These are phyloP conservation scores for Claviceps spartinae DNA, from an alignment of 2,329 filamentous ascomycete species.

Conservation along the genomic window DNA sequence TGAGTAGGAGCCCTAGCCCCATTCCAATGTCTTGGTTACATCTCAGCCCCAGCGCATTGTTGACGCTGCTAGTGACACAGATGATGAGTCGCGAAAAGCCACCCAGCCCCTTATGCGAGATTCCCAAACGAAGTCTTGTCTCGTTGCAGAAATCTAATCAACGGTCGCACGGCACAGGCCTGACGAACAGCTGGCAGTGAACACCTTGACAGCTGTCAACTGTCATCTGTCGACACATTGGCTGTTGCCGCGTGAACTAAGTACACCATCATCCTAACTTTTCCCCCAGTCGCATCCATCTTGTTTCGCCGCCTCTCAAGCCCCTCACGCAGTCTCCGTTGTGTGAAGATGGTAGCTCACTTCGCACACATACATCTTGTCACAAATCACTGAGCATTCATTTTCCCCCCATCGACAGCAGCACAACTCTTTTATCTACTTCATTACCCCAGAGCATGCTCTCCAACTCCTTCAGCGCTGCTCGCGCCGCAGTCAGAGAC, in stretches of 20 bases:
- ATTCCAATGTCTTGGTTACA: background rate
- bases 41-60: background rate
- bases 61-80: background rate
- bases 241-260: background rate
- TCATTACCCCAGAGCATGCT: background rate
- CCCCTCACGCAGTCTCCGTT: too few species aligned
- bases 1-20: background rate
- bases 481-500: conserved; percentile 2
- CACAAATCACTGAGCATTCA: too few species aligned
- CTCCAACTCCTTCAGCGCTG: conserved; percentile 2
- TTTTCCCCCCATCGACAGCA: too few species aligned
- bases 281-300: too few species aligned
- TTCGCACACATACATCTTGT: too few species aligned
- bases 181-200: background rate
- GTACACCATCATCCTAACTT: background rate
- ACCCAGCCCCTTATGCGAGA: background rate
- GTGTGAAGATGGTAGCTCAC: too few species aligned
- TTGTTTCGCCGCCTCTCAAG: too few species aligned
- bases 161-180: background rate
- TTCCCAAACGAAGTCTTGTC: too few species aligned
- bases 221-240: background rate
- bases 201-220: background rate
- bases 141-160: too few species aligned
- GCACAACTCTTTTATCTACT: too few species aligned
- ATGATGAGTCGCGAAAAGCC: background rate